A percentile compares a stretch with the other conserved stretches of the same genome.
Conservation (phyloP, 306 rosid genomes). For the Hippophae tibetana region DNA sequence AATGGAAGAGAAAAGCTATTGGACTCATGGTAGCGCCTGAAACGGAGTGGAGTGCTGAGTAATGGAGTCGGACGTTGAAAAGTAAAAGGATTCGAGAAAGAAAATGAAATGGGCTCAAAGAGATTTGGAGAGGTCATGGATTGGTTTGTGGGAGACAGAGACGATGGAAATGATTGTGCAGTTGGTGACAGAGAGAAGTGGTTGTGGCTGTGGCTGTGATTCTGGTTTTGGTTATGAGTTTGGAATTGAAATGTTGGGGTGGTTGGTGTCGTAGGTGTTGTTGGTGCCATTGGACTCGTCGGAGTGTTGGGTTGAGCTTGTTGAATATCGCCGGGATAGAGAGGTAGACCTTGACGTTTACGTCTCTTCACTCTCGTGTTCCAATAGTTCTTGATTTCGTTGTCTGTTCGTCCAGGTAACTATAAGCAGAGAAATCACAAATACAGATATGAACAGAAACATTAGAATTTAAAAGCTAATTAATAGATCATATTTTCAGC, state of each 20-base stretch:
- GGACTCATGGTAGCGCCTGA: conserved; percentile 35
- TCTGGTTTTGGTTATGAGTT: conserved; percentile 10
- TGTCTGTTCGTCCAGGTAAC: conserved; percentile 96
- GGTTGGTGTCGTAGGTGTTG: conserved; percentile 24
- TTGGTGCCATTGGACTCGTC: conserved; percentile 19
- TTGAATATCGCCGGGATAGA: conserved; percentile 41
- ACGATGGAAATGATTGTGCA: conserved; percentile 26
- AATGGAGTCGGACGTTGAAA: conserved; percentile 56
- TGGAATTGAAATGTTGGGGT: conserved; percentile 28
- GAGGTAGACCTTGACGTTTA: conserved; percentile 67
- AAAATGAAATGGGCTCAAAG: conserved; percentile 4
- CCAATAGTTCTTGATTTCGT: conserved; percentile 91
- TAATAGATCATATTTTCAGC: too few species aligned
- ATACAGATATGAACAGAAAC: background rate
- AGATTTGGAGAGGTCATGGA: conserved; percentile 16
- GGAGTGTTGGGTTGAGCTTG: conserved; percentile 17
- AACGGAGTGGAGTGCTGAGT: conserved; percentile 29
- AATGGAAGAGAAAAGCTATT: conserved; percentile 15
- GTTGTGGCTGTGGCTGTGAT: conserved; percentile 9
- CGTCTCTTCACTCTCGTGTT: conserved; percentile 76
- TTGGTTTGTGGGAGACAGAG: conserved; percentile 40
- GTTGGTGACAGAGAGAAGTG: conserved; percentile 25
- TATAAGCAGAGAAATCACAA: conserved; percentile 6
- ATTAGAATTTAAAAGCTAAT: background rate
- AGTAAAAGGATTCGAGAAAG: conserved; percentile 26